These are phyloP conservation scores for Dothideomycetes sp. DNA, from an alignment of 2,329 filamentous ascomycete genomes.

Conservation along the genomic window DNA sequence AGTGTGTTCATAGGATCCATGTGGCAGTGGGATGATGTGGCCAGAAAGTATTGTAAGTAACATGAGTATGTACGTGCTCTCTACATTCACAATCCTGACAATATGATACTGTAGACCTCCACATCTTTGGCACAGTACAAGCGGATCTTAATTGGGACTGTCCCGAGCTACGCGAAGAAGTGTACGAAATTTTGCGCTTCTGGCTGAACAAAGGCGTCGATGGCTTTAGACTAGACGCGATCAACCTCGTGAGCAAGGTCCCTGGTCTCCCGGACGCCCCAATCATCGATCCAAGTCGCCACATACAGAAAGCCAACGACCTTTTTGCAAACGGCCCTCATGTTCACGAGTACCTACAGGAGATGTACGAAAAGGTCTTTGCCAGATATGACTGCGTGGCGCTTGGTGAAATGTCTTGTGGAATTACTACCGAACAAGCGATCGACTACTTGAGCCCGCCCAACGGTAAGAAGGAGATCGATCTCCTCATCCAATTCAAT, in stretches of 20 bases:
- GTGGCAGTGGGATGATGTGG: constrained; percentile 62
- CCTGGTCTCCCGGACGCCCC: constrained; percentile 13
- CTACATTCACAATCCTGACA: too few species aligned
- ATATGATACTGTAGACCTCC: too few species aligned
- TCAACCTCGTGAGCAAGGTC: constrained; percentile 15
- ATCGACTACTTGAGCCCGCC: constrained; percentile 42
- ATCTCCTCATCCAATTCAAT: constrained; percentile 64
- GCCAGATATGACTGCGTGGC: constrained; percentile 37
- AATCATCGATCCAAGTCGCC: too few species aligned
- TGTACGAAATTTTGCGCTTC: constrained; percentile 54
- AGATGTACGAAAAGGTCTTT: constrained; percentile 31
- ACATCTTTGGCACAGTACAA: constrained; percentile 64
- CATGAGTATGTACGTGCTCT: too few species aligned
- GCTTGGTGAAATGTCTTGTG: constrained; percentile 42
- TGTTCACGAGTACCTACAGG: constrained; percentile 36
- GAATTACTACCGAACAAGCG: constrained; percentile 33
- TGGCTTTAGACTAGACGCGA: constrained; percentile 26
- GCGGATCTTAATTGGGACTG: constrained; percentile 85
- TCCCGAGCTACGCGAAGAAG: constrained; percentile 52
- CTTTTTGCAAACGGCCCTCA: constrained; percentile 21
- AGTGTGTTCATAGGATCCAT: constrained; percentile 46
- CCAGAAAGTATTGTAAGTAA: constrained; percentile 66
- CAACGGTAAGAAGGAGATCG: constrained; percentile 44
- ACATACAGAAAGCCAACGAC: too few species aligned
- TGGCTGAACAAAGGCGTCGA: constrained; percentile 64